Evolutionary conservation across 352 stramenopile species (phyloP), one percentile per base, ranked within the genome.

Genomic region (Globisporangium apiculatum): DNA sequence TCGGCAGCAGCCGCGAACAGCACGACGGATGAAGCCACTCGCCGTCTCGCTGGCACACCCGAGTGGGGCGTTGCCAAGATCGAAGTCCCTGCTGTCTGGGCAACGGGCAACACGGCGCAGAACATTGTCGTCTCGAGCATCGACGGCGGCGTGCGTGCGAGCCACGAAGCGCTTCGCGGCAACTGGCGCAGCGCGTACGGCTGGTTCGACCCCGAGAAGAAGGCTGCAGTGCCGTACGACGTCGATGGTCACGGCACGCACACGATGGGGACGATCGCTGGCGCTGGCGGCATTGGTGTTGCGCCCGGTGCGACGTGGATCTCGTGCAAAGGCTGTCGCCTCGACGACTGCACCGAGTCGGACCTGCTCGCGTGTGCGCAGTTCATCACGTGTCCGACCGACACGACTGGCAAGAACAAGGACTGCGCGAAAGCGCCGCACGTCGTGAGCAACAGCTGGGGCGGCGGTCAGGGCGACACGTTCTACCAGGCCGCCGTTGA

Each of bases 331-430:
- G 24, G 24, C 24, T 31, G 24, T 31, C 24, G 24, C 24, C 24
- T 31, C 24, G 24, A 31, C 24, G 24, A 31, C 24, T 31, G 24
- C 24, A 31, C 24, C 24, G 62, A 67, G 35, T 61, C 51, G 3
- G 57, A 53, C 48, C 51, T 75, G 14, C 53, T 78, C 8, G 31
- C 48, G 18, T 78, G 70, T 40, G 59, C 60, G 18, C 67, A 78
- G 48, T 78, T 69, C 50, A 76, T 76, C 55, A 61, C 68, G n/a
- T 78, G 66, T 15, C 67, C 71, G 4, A 75, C 64, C 7, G 41
- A 65, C 35, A 5, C 53, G 11, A 53, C 42, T 7, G 71, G 67
- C 17, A 62, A 12, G 2, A 40, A 46, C 50, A 61, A 64, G 51
- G 62, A 72, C 50, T 76, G 69, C 53, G 57, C 65, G 31, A 62